A percentile compares a stretch with the other conserved stretches of the same genome.
phyloP scores from a whole-genome alignment of 495 filamentous ascomycete genomes.

The Podospora pseudopauciseta region DNA sequence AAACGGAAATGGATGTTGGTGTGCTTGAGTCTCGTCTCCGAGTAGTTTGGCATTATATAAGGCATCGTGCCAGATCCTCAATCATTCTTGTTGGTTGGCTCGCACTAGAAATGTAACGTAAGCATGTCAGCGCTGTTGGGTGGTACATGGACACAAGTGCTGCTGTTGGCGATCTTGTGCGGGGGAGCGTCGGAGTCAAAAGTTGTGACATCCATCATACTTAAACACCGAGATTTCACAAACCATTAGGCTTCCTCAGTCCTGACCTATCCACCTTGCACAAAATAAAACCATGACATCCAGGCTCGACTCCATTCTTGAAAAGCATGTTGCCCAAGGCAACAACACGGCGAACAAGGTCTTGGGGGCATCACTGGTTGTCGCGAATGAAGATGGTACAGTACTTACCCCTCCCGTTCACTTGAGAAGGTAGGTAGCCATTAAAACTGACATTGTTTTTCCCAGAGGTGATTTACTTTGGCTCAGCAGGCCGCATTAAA shows the following conservation, averaged over 20 bases:
- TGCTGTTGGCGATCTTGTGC: neutral
- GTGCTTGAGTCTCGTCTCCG: too few species aligned
- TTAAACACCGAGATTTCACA: neutral
- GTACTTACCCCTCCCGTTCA: neutral
- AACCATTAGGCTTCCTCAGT: neutral
- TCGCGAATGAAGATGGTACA: conserved; percentile 28
- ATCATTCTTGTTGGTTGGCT: neutral
- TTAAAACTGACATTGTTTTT: neutral
- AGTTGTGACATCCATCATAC: neutral
- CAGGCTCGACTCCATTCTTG: conserved; percentile 27
- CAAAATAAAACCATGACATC: conserved; percentile 17
- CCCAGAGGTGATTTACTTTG: conserved; percentile 25
- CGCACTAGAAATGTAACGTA: neutral
- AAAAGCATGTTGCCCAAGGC: conserved; percentile 17
- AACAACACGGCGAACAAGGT: conserved; percentile 29
- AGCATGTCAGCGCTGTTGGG: neutral
- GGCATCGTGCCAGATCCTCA: neutral
- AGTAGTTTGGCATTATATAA: too few species aligned
- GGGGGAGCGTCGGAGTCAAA: neutral
- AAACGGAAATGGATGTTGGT: too few species aligned
- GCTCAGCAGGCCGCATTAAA: conserved; percentile 25
- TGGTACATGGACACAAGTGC: too few species aligned
- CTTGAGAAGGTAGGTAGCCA: neutral
- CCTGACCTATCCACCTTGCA: neutral
- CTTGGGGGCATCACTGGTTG: conserved; percentile 31